These are phyloP conservation scores for Lineolata rhizophorae DNA, from an alignment of 495 filamentous ascomycete genomes.

Conservation along the genomic window DNA sequence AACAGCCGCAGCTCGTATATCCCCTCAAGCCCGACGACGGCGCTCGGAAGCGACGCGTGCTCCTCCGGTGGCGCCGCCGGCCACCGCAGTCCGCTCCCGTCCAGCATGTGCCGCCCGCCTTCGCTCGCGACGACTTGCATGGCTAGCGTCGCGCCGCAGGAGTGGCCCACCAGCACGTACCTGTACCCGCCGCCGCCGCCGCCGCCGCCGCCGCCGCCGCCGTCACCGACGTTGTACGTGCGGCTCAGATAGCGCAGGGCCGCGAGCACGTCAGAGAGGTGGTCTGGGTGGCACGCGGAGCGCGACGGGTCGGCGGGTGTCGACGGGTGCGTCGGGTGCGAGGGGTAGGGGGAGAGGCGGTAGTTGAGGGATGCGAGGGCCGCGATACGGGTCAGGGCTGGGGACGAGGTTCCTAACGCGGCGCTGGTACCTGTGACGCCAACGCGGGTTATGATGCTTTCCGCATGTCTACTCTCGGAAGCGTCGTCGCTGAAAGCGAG, in stretches of 20 bases:
- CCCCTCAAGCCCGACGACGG: conserved; percentile 38
- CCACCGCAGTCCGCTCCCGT: neutral
- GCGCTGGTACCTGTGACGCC: too few species aligned
- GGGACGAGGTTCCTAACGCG: too few species aligned
- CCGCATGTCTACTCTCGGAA: neutral
- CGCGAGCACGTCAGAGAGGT: conserved; percentile 6
- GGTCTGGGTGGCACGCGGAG: conserved; percentile 8
- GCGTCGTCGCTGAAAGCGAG: neutral
- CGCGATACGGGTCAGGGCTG: conserved; percentile 4
- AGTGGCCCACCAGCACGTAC: conserved; percentile 10
- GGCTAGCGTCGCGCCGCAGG: conserved; percentile 10
- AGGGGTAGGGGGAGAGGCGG: conserved; percentile 8
- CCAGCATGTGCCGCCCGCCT: neutral
- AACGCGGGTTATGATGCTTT: too few species aligned
- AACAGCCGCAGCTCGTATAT: conserved; percentile 43
- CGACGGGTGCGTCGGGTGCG: conserved; percentile 1
- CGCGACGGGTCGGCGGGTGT: conserved; percentile 3
- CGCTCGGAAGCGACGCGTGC: conserved; percentile 17
- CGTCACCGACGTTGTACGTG: conserved; percentile 2
- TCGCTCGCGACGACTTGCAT: conserved; percentile 4
- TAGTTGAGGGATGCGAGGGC: conserved; percentile 11
- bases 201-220: neutral
- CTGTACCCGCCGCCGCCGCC: conserved; percentile 1
- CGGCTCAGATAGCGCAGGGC: conserved; percentile 5
- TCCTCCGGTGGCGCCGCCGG: neutral